These are phyloP conservation scores for Suhomyces kunorum DNA, from an alignment of 1,139 yeast genomes.

Conservation along the genomic window DNA sequence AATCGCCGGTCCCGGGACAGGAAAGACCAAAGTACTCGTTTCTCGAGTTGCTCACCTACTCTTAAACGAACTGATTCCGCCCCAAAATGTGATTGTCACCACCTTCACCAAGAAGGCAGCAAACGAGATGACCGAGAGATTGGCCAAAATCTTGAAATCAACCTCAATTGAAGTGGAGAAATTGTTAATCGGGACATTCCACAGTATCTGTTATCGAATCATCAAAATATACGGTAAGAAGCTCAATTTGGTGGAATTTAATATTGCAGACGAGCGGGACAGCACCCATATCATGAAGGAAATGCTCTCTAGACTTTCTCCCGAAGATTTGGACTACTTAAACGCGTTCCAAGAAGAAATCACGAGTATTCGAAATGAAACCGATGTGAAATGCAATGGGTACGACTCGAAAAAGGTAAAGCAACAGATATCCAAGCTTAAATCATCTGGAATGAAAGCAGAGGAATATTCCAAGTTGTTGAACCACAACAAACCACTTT, in stretches of 20 bases:
- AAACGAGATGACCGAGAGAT: constrained; percentile 70
- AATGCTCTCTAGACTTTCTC: constrained; percentile 37
- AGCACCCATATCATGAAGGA: constrained; percentile 50
- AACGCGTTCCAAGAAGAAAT: constrained; percentile 17
- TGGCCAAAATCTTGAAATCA: constrained; percentile 41
- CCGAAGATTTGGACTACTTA: constrained; percentile 31
- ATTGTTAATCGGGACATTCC: constrained; percentile 82
- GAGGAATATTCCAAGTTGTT: constrained; percentile 30
- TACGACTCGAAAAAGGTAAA: constrained; percentile 40
- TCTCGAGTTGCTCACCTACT: constrained; percentile 75
- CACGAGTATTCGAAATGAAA: constrained; percentile 15
- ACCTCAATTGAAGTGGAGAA: constrained; percentile 38
- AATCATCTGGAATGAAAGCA: constrained; percentile 48
- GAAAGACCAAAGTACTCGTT: constrained; percentile 80
- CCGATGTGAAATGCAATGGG: constrained; percentile 27
- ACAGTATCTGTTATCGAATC: constrained; percentile 69
- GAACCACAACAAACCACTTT: constrained; percentile 21
- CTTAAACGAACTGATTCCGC: constrained; percentile 49
- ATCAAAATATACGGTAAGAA: constrained; percentile 56
- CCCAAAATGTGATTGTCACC: constrained; percentile 71
- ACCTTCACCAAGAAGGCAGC: constrained; percentile 94
- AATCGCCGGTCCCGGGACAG: constrained; percentile 91
- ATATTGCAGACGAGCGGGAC: constrained; percentile 71
- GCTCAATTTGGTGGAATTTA: constrained; percentile 50
- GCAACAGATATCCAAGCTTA: constrained; percentile 52